Base-by-base conservation (phyloP, 106 monocot genomes). In the Hemerocallis citrina region DNA sequence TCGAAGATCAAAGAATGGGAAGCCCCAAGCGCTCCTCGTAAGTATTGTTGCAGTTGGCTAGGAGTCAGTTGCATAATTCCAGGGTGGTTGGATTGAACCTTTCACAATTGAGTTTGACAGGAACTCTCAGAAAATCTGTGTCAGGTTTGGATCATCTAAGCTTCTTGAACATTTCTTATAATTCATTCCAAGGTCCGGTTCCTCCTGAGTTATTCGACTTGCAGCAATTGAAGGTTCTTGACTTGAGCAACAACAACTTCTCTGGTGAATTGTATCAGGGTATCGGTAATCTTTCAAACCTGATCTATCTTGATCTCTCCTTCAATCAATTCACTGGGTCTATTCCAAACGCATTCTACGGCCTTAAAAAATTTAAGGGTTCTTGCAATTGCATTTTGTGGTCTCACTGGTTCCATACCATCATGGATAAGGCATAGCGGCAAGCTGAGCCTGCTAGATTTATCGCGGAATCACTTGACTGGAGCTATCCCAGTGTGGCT, bases 131-230 rank as follows among this genome's bases (percentile, higher is more conserved):
- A 13, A 27, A 3, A 39, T 52, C 34, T 51, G 39, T 37, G 30
- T 12, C 40, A 4, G 6, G 29, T 54, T 66, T 52, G 66, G 49
- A 49, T 49, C 24, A 66, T 33, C 21, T 66, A 9, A 66, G 34
- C 31, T 66, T 19, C 46, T 54, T 66, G 14, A 52, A 66, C 22
- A 38, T 66, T n/a, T 66, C 66, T 16, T 29, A 1, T 40, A 49
- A 49, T 24, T 4, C 1, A 9, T 9, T 49, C 22, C 11, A 24
- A 49, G 49, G 49, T 9, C 49, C 22, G 24, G 6, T 49, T 24
- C 49, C 49, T 25, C 22, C 6, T 21, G 49, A 49, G 22, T 24
- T 49, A 21, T 49, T 49, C 49, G 9, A 24, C 10, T 49, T 49
- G 25, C 7, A 24, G 1, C 22, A 14, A 3, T 10, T 49, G 25